A percentile compares a stretch with the other conserved stretches of the same genome.
phyloP scores from a whole-genome alignment of 805 yeast species.

The Suhomyces sp. region DNA sequence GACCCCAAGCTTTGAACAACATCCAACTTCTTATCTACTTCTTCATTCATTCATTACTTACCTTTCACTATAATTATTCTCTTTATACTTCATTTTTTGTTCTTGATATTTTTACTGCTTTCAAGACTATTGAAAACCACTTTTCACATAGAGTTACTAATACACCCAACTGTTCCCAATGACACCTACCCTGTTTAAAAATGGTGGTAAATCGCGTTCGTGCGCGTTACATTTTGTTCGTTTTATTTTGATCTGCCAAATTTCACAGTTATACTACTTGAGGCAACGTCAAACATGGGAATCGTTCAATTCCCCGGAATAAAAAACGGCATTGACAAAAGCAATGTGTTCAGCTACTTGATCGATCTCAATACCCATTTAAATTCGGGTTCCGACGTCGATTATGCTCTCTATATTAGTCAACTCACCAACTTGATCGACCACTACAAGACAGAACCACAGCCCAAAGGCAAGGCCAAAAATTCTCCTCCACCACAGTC shows the following conservation, averaged over 20 bases:
- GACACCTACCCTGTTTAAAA: too few relatives aligned
- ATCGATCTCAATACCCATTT: constrained; percentile 19
- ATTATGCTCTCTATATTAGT: constrained; percentile 11
- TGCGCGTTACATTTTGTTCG: background rate
- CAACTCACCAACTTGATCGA: constrained; percentile 28
- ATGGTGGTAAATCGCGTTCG: background rate
- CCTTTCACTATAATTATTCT: too few relatives aligned
- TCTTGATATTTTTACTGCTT: too few relatives aligned
- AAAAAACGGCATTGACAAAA: constrained; percentile 14
- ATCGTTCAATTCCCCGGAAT: constrained; percentile 5
- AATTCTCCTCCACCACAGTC: background rate
- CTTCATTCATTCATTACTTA: too few relatives aligned
- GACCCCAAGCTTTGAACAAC: too few relatives aligned
- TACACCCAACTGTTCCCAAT: too few relatives aligned
- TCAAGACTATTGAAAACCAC: too few relatives aligned
- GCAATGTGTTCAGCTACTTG: constrained; percentile 19
- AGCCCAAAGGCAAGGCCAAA: constrained; percentile 6
- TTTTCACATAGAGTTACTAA: too few relatives aligned
- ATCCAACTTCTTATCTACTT: too few relatives aligned
- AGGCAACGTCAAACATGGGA: constrained; percentile 5
- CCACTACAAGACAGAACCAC: constrained; percentile 16
- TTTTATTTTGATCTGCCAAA: background rate
- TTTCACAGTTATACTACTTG: too few relatives aligned
- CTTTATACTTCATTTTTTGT: too few relatives aligned
- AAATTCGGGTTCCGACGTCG: constrained; percentile 2